Evolutionary conservation across 2,329 filamentous ascomycete genomes (phyloP).

Genomic region (Pseudogymnoascus sp.): DNA sequence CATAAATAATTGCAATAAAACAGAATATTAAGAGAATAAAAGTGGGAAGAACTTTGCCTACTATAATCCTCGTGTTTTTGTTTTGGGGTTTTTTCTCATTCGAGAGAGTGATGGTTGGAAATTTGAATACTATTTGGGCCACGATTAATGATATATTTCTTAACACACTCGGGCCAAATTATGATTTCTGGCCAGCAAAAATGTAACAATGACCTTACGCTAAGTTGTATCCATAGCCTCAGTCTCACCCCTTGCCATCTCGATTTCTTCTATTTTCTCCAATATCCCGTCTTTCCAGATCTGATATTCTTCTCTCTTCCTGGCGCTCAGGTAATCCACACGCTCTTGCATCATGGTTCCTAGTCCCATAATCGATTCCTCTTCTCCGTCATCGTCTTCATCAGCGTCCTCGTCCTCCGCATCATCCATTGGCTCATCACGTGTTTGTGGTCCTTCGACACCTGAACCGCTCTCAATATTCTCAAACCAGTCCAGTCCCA

Average conservation of each 20-base stretch:
- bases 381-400: constrained; percentile 27
- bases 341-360: constrained; percentile 67
- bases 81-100: not conserved
- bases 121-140: not conserved
- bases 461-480: constrained; percentile 41
- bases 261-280: constrained; percentile 44
- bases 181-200: not conserved
- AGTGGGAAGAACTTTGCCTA: not conserved
- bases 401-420: constrained; percentile 28
- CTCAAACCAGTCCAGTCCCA: constrained; percentile 50
- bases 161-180: not conserved
- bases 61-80: not conserved
- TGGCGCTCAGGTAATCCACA: constrained; percentile 63
- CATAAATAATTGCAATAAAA: not conserved
- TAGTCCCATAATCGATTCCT: constrained; percentile 17
- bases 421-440: constrained; percentile 14
- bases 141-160: not conserved
- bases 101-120: not conserved
- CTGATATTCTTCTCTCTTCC: constrained; percentile 52
- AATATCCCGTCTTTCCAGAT: constrained; percentile 59
- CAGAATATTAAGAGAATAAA: not conserved
- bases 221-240: constrained; percentile 12
- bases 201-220: not conserved
- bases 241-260: constrained; percentile 21
- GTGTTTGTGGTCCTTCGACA: constrained; percentile 6